phyloP scores from a whole-genome alignment of 805 yeast genomes.

The Dipodascus albidus region DNA sequence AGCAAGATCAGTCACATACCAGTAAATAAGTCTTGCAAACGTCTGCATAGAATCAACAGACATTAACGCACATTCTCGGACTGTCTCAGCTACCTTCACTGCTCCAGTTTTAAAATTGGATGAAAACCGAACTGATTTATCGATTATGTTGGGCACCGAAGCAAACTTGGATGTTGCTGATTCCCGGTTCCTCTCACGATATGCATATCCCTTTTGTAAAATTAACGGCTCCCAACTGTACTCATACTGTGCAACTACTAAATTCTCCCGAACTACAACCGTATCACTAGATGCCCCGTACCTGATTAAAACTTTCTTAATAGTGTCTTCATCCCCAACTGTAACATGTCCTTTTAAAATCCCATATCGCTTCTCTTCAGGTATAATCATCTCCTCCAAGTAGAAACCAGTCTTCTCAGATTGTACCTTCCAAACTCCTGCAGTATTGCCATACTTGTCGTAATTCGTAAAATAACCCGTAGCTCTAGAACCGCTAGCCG shows the following conservation, averaged over 20 bases:
- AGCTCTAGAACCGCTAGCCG: not conserved
- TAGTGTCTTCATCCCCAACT: not conserved
- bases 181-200: not conserved
- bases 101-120: not conserved
- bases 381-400: not conserved
- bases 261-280: not conserved
- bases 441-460: not conserved
- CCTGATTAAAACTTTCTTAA: not conserved
- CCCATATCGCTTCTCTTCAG: not conserved
- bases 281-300: slow-evolving; percentile 1
- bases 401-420: not conserved
- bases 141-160: not conserved
- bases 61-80: not conserved
- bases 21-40: not conserved
- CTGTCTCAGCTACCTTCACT: not conserved
- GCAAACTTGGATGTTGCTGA: not conserved
- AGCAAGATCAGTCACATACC: not conserved
- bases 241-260: not conserved
- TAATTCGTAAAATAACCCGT: not conserved
- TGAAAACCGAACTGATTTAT: not conserved
- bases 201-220: not conserved
- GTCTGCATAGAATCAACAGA: not conserved
- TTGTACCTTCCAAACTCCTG: not conserved
- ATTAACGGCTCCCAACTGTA: not conserved
- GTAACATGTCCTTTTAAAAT: not conserved